These are phyloP conservation scores for Coemansia reversa DNA, from an alignment of 192 early-diverging fungal genomes.

Conservation along the genomic window DNA sequence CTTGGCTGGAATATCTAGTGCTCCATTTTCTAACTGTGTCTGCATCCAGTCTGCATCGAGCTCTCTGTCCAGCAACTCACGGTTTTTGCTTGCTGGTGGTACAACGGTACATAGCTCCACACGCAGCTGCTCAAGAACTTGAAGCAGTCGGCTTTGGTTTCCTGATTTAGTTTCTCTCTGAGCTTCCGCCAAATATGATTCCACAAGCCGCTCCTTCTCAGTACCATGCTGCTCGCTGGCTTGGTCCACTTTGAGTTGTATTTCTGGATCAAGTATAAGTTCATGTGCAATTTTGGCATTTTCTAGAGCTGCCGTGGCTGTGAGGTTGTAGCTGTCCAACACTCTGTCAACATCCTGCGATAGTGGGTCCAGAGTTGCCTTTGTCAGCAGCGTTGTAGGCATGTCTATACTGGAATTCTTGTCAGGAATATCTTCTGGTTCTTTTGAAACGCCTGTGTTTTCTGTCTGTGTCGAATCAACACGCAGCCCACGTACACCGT, in stretches of 20 bases:
- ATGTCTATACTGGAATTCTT: neutral
- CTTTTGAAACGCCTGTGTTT: too few relatives aligned
- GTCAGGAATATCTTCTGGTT: too few relatives aligned
- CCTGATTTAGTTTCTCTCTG: neutral
- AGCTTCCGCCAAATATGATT: neutral
- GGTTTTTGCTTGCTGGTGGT: slow-evolving; percentile 12
- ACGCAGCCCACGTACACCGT: neutral
- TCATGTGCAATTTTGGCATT: slow-evolving; percentile 44
- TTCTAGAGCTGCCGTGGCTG: slow-evolving; percentile 30
- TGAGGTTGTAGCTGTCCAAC: slow-evolving; percentile 31
- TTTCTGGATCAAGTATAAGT: slow-evolving; percentile 32
- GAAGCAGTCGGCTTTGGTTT: neutral
- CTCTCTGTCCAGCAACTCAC: slow-evolving; percentile 24
- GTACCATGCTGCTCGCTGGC: slow-evolving; percentile 10
- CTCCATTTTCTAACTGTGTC: slow-evolving; percentile 13
- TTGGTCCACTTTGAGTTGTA: slow-evolving; percentile 17
- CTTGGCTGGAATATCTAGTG: slow-evolving; percentile 20
- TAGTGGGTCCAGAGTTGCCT: slow-evolving; percentile 25
- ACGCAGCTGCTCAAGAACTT: slow-evolving; percentile 24
- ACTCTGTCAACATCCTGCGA: slow-evolving; percentile 32
- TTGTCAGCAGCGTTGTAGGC: slow-evolving; percentile 14
- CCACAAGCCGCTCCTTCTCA: slow-evolving; percentile 2
- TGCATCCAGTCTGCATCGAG: slow-evolving; percentile 36
- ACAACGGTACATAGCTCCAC: slow-evolving; percentile 30
- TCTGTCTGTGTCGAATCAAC: slow-evolving; percentile 1